These are phyloP conservation scores for Gomphus bonarii DNA, from an alignment of 1,284 basidiomycete genomes.

Conservation along the genomic window DNA sequence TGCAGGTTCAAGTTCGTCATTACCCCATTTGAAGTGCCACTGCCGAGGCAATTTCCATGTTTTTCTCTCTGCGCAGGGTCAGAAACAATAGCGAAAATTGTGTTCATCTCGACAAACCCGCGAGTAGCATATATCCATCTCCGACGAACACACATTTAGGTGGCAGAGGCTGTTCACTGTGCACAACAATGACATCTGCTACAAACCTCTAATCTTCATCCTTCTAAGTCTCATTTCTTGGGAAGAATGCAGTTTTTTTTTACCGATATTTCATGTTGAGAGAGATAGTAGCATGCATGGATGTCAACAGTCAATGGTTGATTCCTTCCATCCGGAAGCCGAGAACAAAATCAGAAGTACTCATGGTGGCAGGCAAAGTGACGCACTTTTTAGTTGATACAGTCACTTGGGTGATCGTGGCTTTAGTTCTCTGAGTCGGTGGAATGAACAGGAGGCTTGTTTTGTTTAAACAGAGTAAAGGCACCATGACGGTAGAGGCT, in stretches of 20 bases:
- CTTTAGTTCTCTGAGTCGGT: neutral
- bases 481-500: neutral
- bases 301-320: neutral
- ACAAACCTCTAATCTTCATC: neutral
- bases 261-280: conserved; percentile 1
- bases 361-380: neutral
- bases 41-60: neutral
- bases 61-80: neutral
- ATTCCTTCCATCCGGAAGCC: neutral
- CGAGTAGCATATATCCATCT: neutral
- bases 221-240: neutral
- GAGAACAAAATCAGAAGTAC: neutral
- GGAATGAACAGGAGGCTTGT: neutral
- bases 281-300: neutral
- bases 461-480: neutral
- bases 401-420: neutral
- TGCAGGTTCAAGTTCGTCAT: neutral
- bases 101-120: neutral
- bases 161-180: neutral
- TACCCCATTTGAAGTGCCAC: conserved; percentile 1
- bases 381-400: neutral
- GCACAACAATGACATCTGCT: neutral
- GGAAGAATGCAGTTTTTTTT: neutral
- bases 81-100: neutral
- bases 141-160: neutral